A percentile compares a stretch with the other conserved stretches of the same genome.
These are phyloP conservation scores for Trichocladium antarcticum DNA, from an alignment of 495 filamentous ascomycete genomes.

Conservation along the genomic window DNA sequence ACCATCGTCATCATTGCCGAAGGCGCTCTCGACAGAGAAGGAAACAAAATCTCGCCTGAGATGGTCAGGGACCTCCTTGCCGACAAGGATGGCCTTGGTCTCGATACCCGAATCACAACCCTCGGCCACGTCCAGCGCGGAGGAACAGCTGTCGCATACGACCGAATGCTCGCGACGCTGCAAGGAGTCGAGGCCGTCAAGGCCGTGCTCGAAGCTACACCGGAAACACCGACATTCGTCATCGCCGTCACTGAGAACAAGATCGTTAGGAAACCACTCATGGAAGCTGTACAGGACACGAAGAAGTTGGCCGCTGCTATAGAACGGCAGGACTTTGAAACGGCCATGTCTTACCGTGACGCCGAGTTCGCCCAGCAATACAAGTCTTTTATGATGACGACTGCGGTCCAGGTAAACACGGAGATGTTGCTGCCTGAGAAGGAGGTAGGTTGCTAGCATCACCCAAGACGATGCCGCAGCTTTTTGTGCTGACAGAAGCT, in stretches of 20 bases:
- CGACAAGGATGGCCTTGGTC: conserved; percentile 51
- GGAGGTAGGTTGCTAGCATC: conserved; percentile 45
- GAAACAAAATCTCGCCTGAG: conserved; percentile 69
- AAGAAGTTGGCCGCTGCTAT: conserved; percentile 75
- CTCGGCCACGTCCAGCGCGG: conserved; percentile 94
- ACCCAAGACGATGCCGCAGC: background rate
- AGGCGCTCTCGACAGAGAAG: conserved; percentile 75
- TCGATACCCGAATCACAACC: conserved; percentile 92
- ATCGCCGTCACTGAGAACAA: conserved; percentile 98
- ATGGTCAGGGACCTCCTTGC: conserved; percentile 83
- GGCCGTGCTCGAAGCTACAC: conserved; percentile 84
- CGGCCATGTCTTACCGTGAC: conserved; percentile 77
- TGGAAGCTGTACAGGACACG: conserved; percentile 78
- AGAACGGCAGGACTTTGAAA: conserved; percentile 65
- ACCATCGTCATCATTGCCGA: conserved; percentile 98
- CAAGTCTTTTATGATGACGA: conserved; percentile 79
- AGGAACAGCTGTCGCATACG: conserved; percentile 83
- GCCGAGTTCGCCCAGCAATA: conserved; percentile 92
- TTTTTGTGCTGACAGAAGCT: conserved; percentile 13
- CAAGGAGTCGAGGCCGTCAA: conserved; percentile 96
- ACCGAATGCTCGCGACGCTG: conserved; percentile 83
- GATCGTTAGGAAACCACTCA: conserved; percentile 75
- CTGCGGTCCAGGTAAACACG: conserved; percentile 42
- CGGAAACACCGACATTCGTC: conserved; percentile 82
- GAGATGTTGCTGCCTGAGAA: conserved; percentile 49